These are phyloP conservation scores for Aspergillus flavus DNA, from an alignment of 2,329 filamentous ascomycete genomes.

Conservation along the genomic window DNA sequence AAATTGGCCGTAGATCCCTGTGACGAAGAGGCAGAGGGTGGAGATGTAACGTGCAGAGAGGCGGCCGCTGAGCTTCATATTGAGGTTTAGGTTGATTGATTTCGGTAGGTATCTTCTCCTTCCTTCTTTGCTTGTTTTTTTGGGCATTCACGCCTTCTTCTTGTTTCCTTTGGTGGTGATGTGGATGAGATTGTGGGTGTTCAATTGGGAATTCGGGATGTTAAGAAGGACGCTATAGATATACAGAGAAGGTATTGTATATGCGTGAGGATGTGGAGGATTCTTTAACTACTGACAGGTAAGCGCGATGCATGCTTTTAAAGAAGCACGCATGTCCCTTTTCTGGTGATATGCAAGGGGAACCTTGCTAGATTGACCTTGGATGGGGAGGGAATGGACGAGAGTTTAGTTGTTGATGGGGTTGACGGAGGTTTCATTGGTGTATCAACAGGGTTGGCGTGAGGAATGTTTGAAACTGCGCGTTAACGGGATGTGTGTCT, in stretches of 20 bases:
- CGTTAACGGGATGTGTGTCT: background rate
- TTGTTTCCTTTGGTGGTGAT: no score
- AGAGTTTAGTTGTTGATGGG: background rate
- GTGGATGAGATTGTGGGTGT: background rate
- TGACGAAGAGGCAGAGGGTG: slow-evolving; percentile 19
- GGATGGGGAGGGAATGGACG: background rate
- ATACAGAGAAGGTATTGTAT: background rate
- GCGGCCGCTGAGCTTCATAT: slow-evolving; percentile 3
- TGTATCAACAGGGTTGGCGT: background rate
- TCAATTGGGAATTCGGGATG: background rate
- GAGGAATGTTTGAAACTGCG: background rate
- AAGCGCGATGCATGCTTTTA: background rate
- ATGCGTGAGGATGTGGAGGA: background rate
- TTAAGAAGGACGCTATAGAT: background rate
- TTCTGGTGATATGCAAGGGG: slow-evolving; percentile 1
- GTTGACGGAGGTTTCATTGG: background rate
- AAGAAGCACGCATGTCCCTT: background rate
- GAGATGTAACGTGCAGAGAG: slow-evolving; percentile 19
- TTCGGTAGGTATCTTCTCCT: background rate
- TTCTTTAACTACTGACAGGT: background rate
- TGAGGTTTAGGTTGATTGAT: background rate
- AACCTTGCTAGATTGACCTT: background rate
- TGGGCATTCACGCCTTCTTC: no score
- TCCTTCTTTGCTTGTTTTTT: background rate
- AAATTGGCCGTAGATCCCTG: slow-evolving; percentile 8